Evolutionary conservation across 1,284 basidiomycete genomes (phyloP), one percentile per base, ranked within the genome.

Genomic region (Erythrobasidium hasegawianum): DNA sequence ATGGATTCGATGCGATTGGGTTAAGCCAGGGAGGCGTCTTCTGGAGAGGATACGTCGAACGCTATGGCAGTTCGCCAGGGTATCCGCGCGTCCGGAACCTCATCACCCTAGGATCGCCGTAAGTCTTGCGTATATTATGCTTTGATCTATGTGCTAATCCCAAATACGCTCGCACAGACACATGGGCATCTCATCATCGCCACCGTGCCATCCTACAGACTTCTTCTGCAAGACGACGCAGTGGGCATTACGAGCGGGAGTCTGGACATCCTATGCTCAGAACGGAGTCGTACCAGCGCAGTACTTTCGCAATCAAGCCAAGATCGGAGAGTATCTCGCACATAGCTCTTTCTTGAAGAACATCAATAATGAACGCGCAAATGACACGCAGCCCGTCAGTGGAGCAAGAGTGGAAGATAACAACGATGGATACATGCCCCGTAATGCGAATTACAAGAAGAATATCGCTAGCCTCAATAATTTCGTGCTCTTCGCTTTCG

Each of bases 1-100:
- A 53, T 29, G 59, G 70, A 14, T 95, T 94, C 73, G 90, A 96
- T 76, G 93, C 87, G 1, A 87, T 96, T 64, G 93, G 93, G 0
- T 89, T 96, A 77, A 92, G 89, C 0, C 92, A 96, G 83, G 92
- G 89, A 83, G 94, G 95, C 1, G 90, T 96, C 72, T 94, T 97
- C 77, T 81, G 97, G 45, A 84, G 95, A 13, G 92, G 87, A 33
- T 93, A 94, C 71, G 85, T 90, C n/a, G 89, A 97, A 75, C 82
- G 86, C 53, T 91, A 88, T 78, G 90, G 91, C 74, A 16, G 33
- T 33, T 24, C 73, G 72, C n/a, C 71, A 71, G 67, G 64, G 26
- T 79, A 80, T 13, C 90, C 89, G 0, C 85, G 85, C 0, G 78
- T 93, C 10, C 80, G 86, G 73, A 95, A 94, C 75, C 84, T 98